Evolutionary conservation across 495 filamentous ascomycete genomes (phyloP).

Genomic region (Darksidea phi): DNA sequence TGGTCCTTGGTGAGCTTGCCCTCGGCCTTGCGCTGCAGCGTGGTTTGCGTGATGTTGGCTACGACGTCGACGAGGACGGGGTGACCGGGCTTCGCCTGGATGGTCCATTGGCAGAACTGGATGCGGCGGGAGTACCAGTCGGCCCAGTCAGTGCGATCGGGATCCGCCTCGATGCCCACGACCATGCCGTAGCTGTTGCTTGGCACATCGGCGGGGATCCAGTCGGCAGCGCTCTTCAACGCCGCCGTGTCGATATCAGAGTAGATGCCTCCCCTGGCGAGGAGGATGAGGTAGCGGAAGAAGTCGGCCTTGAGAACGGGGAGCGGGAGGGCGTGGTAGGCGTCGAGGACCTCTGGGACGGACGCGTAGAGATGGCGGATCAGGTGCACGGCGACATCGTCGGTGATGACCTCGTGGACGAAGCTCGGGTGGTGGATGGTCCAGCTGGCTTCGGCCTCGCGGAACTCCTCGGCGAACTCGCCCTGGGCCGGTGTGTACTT

Average conservation of each 20-base stretch:
- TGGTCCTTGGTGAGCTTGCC: slow-evolving; percentile 64
- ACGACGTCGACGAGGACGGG: slow-evolving; percentile 88
- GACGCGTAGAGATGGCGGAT: slow-evolving; percentile 82
- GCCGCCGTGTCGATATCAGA: slow-evolving; percentile 94
- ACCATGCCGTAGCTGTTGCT: slow-evolving; percentile 76
- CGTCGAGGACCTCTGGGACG: slow-evolving; percentile 88
- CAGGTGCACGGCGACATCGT: slow-evolving; percentile 76
- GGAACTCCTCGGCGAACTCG: slow-evolving; percentile 71
- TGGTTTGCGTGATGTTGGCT: slow-evolving; percentile 76
- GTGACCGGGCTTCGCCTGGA: slow-evolving; percentile 92
- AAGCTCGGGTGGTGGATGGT: slow-evolving; percentile 85
- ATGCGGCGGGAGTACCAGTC: slow-evolving; percentile 95
- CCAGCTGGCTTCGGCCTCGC: slow-evolving; percentile 86
- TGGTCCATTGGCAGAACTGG: slow-evolving; percentile 99
- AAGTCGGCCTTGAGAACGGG: slow-evolving; percentile 95
- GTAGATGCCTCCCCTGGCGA: slow-evolving; percentile 93
- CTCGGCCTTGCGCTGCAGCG: slow-evolving; percentile 69
- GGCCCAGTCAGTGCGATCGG: slow-evolving; percentile 86
- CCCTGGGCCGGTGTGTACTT: slow-evolving; percentile 81
- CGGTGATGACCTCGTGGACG: slow-evolving; percentile 95
- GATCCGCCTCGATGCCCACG: slow-evolving; percentile 94
- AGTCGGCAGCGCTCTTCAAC: slow-evolving; percentile 76
- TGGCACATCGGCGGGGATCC: slow-evolving; percentile 79
- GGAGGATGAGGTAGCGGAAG: slow-evolving; percentile 93
- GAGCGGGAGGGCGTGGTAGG: slow-evolving; percentile 79